Conservation (phyloP, 1,139 yeast species). For the Protomyces arabidopsidicola region DNA sequence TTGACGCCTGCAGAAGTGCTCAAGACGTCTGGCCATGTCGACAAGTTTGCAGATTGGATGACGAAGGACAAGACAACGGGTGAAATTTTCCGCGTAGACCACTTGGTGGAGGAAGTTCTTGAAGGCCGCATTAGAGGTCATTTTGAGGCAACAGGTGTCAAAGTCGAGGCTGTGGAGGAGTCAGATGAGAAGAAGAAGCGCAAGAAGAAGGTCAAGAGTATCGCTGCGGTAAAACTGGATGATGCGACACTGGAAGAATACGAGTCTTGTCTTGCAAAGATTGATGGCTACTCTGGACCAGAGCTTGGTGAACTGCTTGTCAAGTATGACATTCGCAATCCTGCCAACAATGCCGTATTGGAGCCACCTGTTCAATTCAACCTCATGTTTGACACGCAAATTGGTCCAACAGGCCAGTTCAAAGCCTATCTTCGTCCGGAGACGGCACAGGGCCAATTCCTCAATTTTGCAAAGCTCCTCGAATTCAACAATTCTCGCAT, state of each 20-base stretch:
- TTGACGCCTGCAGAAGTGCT: constrained; percentile 95
- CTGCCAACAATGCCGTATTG: constrained; percentile 77
- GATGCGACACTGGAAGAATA: constrained; percentile 75
- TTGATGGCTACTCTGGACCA: constrained; percentile 91
- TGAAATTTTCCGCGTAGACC: constrained; percentile 98
- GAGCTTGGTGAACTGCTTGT: constrained; percentile 83
- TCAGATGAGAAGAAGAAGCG: constrained; percentile 65
- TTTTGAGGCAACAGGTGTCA: constrained; percentile 84
- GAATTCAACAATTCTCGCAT: constrained; percentile 93
- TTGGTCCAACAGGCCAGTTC: constrained; percentile 95
- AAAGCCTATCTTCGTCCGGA: constrained; percentile 97
- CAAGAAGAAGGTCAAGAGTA: constrained; percentile 93
- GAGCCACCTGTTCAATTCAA: constrained; percentile 93
- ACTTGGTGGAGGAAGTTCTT: constrained; percentile 92
- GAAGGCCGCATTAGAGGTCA: constrained; percentile 95
- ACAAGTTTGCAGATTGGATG: constrained; percentile 99
- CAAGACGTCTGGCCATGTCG: constrained; percentile 98
- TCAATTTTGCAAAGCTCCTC: constrained; percentile 86
- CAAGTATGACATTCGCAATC: constrained; percentile 80
- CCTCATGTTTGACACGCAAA: constrained; percentile 98
- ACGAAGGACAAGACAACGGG: constrained; percentile 92
- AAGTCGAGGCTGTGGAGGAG: constrained; percentile 54
- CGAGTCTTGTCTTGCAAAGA: constrained; percentile 75
- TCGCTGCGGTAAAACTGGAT: constrained; percentile 78
- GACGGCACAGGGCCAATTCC: constrained; percentile 98